Evolutionary conservation across 768 basidiomycete species (phyloP), one percentile per base, ranked within the genome.

Genomic region (Kwoniella newhampshirensis): DNA sequence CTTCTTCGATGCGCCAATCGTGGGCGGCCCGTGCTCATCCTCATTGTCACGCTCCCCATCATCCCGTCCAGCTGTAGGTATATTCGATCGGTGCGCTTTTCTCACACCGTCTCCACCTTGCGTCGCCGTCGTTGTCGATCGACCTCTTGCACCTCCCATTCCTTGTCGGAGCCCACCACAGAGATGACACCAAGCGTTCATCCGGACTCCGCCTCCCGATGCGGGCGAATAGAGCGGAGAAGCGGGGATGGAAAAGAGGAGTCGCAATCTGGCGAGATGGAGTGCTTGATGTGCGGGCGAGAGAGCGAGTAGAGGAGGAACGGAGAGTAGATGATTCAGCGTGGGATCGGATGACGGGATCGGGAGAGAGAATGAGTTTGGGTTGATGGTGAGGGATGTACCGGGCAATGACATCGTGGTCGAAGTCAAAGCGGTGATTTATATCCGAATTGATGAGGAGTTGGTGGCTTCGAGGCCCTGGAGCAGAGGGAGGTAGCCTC

Each of bases 211-310:
- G 1, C 17, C 25, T 18, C 13, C 39, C 20, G n/a, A 35, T n/a
- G 39, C 7, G n/a, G 43, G 51, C 51, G 26, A 21, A 47, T 18
- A 53, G 2, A 18, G n/a, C 25, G 44, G 26, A 28, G 21, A 3
- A 17, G 43, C 45, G 13, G 65, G 60, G 9, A 68, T 30, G 2
- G 35, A 35, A 8, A 64, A 44, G 5, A 57, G 27, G 2, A 73
- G 41, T 32, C 64, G 47, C 20, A 68, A 18, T 26, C 71, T 53
- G 13, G 71, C 71, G 6, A 70, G 49, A 35, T 73, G 68, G 1
- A 73, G 52, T 0, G 71, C 66, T 32, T 68, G 60, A 17, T 70
- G 62, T 15, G 60, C 26, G 0, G 71, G 68, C 0, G 66, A 70
- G 40, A 73, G 12, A 8, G 64, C 53, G 17, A 73, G 55, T 13